Percentiles rank a stretch among this genome's conserved stretches.
These are phyloP conservation scores for Ajuga reptans DNA, from an alignment of 305 asterid species.

Conservation along the genomic window DNA sequence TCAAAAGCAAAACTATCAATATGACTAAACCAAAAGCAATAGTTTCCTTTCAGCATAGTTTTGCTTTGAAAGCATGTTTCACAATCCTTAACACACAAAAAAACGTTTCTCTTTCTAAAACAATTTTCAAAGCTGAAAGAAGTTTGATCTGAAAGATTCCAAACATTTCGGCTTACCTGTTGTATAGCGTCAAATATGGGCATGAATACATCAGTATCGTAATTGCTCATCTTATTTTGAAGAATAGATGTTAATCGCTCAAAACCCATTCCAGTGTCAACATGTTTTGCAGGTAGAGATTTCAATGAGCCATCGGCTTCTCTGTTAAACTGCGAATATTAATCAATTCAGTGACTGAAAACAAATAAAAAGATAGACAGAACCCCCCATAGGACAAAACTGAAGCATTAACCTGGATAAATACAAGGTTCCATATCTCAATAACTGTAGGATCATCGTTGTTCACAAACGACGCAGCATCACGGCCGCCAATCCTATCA, in stretches of 20 bases:
- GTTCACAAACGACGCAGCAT: constrained; percentile 76
- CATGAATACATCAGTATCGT: constrained; percentile 80
- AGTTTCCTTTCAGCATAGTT: neutral
- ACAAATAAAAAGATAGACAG: constrained; percentile 9
- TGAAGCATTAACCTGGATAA: constrained; percentile 62
- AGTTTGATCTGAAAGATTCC: neutral
- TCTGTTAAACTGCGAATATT: constrained; percentile 68
- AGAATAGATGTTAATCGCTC: constrained; percentile 92
- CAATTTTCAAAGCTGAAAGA: neutral
- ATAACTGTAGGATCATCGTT: constrained; percentile 87
- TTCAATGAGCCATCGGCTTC: constrained; percentile 78
- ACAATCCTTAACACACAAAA: neutral
- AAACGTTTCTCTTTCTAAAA: neutral
- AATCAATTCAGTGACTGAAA: constrained; percentile 18
- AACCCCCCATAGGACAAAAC: neutral
- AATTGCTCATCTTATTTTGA: constrained; percentile 94
- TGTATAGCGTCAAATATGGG: constrained; percentile 83
- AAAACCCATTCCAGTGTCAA: constrained; percentile 96
- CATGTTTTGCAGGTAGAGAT: constrained; percentile 85
- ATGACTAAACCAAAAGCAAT: neutral
- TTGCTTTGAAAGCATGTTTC: constrained; percentile 12
- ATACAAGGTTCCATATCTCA: constrained; percentile 96
- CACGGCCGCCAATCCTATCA: constrained; percentile 89
- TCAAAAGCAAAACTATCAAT: neutral
- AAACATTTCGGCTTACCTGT: constrained; percentile 35